phyloP scores from a whole-genome alignment of 805 yeast species.

The Candida corydali region DNA sequence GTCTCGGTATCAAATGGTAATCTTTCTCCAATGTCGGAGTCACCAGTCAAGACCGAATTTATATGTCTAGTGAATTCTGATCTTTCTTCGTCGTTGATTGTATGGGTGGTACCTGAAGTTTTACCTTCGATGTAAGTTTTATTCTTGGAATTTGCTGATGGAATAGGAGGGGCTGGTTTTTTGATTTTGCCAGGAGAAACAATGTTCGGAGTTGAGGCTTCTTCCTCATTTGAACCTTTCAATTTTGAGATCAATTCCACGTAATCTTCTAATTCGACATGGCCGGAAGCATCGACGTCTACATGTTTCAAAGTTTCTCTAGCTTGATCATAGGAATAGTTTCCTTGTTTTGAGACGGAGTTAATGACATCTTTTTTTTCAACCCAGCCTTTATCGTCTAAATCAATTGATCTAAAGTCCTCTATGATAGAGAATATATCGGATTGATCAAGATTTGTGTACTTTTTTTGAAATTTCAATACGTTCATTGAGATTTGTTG shows the following conservation, averaged over 20 bases:
- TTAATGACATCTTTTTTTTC: slow-evolving; percentile 90
- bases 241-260: slow-evolving; percentile 80
- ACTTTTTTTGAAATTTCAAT: slow-evolving; percentile 60
- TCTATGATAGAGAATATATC: slow-evolving; percentile 84
- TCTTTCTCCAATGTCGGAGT: slow-evolving; percentile 74
- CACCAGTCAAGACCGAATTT: slow-evolving; percentile 87
- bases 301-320: slow-evolving; percentile 90
- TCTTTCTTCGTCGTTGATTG: slow-evolving; percentile 96
- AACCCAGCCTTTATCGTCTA: slow-evolving; percentile 90
- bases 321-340: slow-evolving; percentile 83
- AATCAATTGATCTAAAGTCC: slow-evolving; percentile 76
- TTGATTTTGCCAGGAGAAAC: slow-evolving; percentile 17
- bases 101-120: slow-evolving; percentile 90
- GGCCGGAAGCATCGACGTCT: slow-evolving; percentile 93
- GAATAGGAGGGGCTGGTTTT: slow-evolving; percentile 31
- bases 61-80: slow-evolving; percentile 94
- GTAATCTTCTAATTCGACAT: slow-evolving; percentile 92
- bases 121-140: slow-evolving; percentile 81
- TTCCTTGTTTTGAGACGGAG: slow-evolving; percentile 72
- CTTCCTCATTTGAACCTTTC: slow-evolving; percentile 40
- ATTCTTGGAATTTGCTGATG: slow-evolving; percentile 46
- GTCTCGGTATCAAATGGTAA: slow-evolving; percentile 91
- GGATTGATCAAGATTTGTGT: slow-evolving; percentile 79
- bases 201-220: background rate
- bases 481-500: slow-evolving; percentile 30